Evolutionary conservation across 169 alveolate genomes (phyloP).

Genomic region (Cyclospora cayetanensis): DNA sequence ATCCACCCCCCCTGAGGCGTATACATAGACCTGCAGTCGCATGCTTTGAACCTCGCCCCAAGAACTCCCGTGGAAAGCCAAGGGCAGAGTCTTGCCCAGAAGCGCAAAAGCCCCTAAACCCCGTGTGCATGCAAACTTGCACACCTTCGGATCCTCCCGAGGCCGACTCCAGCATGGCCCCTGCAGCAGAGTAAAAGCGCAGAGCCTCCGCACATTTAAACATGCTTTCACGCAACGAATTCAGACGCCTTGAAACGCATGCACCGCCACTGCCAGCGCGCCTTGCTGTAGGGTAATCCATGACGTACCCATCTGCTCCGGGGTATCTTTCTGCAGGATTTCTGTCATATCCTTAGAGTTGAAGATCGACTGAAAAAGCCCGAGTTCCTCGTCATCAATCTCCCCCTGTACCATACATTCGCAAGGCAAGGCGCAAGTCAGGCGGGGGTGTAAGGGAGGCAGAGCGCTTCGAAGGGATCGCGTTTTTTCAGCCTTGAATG

Average conservation of each 20-base stretch:
- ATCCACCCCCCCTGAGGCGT: not conserved
- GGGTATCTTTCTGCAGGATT: not conserved
- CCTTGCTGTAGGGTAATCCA: not conserved
- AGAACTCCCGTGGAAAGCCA: not conserved
- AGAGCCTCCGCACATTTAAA: not conserved
- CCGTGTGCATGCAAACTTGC: too few species aligned
- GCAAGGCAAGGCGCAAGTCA: too few species aligned
- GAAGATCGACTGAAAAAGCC: constrained; percentile 35
- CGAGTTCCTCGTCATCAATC: constrained; percentile 43
- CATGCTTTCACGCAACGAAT: not conserved
- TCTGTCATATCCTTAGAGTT: not conserved
- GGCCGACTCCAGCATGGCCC: not conserved
- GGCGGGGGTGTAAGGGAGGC: too few species aligned
- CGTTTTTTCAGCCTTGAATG: too few species aligned
- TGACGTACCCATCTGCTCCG: not conserved
- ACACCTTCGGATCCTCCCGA: not conserved
- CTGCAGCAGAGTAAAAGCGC: not conserved
- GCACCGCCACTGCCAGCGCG: not conserved
- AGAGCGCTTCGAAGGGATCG: too few species aligned
- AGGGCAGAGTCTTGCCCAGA: not conserved
- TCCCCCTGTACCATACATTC: not conserved
- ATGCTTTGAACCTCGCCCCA: not conserved
- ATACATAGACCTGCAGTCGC: not conserved
- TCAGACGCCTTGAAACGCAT: not conserved
- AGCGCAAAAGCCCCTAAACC: not conserved